phyloP scores from a whole-genome alignment of 345 rosid species.

The Pistacia vera region DNA sequence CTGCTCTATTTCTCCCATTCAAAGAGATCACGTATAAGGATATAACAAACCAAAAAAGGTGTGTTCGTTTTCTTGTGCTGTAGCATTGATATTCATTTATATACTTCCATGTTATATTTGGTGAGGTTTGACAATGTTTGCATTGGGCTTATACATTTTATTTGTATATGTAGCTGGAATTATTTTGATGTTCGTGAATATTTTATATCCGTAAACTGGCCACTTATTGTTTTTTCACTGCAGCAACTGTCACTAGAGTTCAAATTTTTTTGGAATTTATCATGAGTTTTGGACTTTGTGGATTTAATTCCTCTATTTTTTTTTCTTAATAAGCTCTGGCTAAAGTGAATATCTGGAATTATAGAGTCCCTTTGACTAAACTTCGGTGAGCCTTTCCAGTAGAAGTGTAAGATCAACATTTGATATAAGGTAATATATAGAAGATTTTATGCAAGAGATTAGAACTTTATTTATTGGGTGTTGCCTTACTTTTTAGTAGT shows the following conservation, averaged over 20 bases:
- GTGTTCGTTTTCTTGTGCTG: neutral
- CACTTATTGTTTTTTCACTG: neutral
- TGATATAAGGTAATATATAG: too few species aligned
- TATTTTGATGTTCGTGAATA: neutral
- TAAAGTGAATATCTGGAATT: neutral
- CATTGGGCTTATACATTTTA: neutral
- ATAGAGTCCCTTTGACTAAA: too few species aligned
- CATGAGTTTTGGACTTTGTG: neutral
- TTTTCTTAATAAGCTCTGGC: neutral
- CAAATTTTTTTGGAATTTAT: neutral
- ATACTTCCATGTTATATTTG: neutral
- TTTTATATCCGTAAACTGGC: neutral
- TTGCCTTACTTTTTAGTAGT: too few species aligned
- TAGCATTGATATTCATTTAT: conserved; percentile 1
- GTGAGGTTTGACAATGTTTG: neutral
- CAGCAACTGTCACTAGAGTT: neutral
- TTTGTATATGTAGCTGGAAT: neutral
- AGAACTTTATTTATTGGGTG: too few species aligned
- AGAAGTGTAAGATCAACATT: too few species aligned
- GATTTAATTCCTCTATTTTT: neutral
- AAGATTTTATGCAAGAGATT: too few species aligned
- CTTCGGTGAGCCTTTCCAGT: too few species aligned
- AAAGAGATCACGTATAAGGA: conserved; percentile 54
- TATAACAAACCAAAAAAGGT: conserved; percentile 76
- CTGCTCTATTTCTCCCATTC: conserved; percentile 84